Evolutionary conservation across 345 rosid species (phyloP), one percentile per base, ranked within the genome.

Genomic region (Pelargonium nanum): DNA sequence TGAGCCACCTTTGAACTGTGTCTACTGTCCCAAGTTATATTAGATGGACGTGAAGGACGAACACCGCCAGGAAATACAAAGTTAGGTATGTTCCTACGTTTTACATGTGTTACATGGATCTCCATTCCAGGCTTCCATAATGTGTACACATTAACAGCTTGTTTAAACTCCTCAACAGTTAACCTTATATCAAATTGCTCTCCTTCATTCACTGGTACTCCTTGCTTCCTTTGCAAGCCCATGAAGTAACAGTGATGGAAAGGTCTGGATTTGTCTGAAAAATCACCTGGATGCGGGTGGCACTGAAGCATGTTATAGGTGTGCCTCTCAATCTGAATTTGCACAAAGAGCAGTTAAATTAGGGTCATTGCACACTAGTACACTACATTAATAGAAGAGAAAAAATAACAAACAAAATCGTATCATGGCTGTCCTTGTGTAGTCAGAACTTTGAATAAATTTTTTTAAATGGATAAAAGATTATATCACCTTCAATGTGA

Each of bases 221-320:
- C 99, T 75, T 84, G 97, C 70, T 84, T 93, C 34, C 95, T 88
- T 68, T 93, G 99, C 79, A 93, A 75, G 28, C 97, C 99, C 99
- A 93, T 93, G 71, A 89, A 93, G 74, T 85, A 89, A 21, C 80
- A 80, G 75, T 83, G 81, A 69, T 74, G 80, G 53, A 84, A 85
- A 44, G 91, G 87, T 64, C 69, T 86, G 4, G 88, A 76, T 76
- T 81, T 63, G 62, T 93, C 96, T 58, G 75, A 72, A 79, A 89
- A 93, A 61, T 87, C 87, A 24, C 88, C 81, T 20, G 99, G 94
- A 65, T 89, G 90, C 8, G 97, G 97, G 71, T 89, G 99, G 74
- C 99, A 89, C 57, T 85, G 94, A 67, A 93, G 97, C 97, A 77
- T 84, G 64, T 85, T 75, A 56, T 57, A 79, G 16, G 96, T 89